Evolutionary conservation across 352 stramenopile genomes (phyloP).

Genomic region (Phytophthora megakarya): DNA sequence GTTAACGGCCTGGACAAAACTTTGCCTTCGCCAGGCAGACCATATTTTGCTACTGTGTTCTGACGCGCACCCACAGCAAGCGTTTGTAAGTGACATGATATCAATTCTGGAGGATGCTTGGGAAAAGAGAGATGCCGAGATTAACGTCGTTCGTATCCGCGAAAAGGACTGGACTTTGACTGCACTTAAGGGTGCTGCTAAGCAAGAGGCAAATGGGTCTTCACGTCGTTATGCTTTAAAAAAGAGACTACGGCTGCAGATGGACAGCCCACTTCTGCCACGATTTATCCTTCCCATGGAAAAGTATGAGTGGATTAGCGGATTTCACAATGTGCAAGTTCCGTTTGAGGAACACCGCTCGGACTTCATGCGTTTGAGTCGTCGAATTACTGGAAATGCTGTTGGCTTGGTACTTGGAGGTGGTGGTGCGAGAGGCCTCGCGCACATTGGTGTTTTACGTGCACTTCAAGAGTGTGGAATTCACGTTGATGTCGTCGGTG

Average conservation of each 20-base stretch:
- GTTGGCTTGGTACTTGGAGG: constrained; percentile 94
- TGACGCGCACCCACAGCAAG: constrained; percentile 65
- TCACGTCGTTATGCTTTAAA: constrained; percentile 62
- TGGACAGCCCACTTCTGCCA: constrained; percentile 63
- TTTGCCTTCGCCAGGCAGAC: constrained; percentile 86
- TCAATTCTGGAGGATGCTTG: constrained; percentile 68
- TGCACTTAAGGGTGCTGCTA: constrained; percentile 53
- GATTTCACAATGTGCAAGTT: constrained; percentile 86
- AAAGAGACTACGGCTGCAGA: constrained; percentile 60
- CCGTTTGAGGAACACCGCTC: constrained; percentile 73
- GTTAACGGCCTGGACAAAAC: constrained; percentile 78
- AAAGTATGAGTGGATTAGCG: constrained; percentile 87
- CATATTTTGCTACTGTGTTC: constrained; percentile 84
- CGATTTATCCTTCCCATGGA: constrained; percentile 80
- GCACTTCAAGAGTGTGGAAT: constrained; percentile 93
- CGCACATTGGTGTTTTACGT: constrained; percentile 93
- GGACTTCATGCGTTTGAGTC: constrained; percentile 87
- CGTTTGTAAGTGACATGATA: constrained; percentile 76
- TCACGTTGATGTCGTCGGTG: constrained; percentile 94
- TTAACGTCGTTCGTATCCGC: constrained; percentile 81
- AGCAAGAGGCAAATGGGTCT: constrained; percentile 47
- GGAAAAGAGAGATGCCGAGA: constrained; percentile 71
- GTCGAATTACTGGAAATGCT: constrained; percentile 91
- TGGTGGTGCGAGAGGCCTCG: constrained; percentile 92
- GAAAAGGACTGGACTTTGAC: constrained; percentile 77